Percentiles rank a stretch among this genome's conserved stretches.
These are phyloP conservation scores for Penicillium antarcticum DNA, from an alignment of 495 filamentous ascomycete genomes.

Conservation along the genomic window DNA sequence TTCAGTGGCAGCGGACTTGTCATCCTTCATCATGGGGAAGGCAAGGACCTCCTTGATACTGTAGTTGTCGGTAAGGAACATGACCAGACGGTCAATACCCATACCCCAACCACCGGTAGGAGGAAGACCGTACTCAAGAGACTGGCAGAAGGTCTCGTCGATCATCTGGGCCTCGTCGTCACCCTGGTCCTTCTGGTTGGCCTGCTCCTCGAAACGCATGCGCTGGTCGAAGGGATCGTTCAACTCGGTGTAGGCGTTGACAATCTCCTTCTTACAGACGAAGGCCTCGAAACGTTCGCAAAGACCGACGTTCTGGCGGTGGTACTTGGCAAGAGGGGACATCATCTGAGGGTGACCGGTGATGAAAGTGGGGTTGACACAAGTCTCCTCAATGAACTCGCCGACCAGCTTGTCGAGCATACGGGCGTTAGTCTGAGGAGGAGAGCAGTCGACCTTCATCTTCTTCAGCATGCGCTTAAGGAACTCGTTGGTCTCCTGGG, in stretches of 20 bases:
- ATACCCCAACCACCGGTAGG: conserved; percentile 97
- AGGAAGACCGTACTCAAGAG: conserved; percentile 82
- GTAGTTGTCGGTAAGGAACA: conserved; percentile 97
- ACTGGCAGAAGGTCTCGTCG: conserved; percentile 88
- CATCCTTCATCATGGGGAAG: conserved; percentile 85
- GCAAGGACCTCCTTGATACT: conserved; percentile 93
- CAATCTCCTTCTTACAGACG: conserved; percentile 83
- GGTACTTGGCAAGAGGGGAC: conserved; percentile 95
- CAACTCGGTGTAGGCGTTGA: conserved; percentile 96
- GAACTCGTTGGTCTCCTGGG: conserved; percentile 80
- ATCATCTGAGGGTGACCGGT: conserved; percentile 93
- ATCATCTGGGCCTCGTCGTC: conserved; percentile 96
- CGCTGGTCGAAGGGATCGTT: conserved; percentile 96
- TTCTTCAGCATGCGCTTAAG: conserved; percentile 81
- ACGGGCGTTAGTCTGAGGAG: conserved; percentile 89
- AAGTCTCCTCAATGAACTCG: conserved; percentile 92
- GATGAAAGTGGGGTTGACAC: conserved; percentile 96
- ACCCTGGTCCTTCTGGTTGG: conserved; percentile 89
- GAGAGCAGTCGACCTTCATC: conserved; percentile 83
- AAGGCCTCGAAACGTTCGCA: conserved; percentile 98
- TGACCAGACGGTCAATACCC: conserved; percentile 93
- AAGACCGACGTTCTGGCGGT: conserved; percentile 75
- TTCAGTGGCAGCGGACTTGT: conserved; percentile 43
- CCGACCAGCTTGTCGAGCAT: conserved; percentile 98
- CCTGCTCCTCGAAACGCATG: conserved; percentile 94